Conservation (phyloP, 2,329 filamentous ascomycete genomes). For the Trichoderma cornu-damae region DNA sequence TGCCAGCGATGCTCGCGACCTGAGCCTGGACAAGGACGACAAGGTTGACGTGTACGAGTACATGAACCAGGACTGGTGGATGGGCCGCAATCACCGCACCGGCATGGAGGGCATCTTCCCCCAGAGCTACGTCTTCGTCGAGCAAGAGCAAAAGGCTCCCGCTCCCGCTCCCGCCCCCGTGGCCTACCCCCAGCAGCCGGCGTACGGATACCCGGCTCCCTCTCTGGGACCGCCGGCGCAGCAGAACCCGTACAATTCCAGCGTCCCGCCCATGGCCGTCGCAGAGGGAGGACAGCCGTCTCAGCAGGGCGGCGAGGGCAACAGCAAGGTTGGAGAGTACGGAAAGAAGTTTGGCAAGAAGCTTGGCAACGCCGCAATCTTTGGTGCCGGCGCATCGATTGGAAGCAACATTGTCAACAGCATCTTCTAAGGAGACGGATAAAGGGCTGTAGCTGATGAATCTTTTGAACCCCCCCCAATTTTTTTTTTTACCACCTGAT, state of each 20-base stretch:
- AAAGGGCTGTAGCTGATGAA: not conserved
- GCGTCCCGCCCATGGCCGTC: constrained; percentile 71
- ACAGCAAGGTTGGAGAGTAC: constrained; percentile 61
- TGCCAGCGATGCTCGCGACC: constrained; percentile 72
- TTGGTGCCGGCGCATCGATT: constrained; percentile 87
- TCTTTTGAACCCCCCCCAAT: not conserved
- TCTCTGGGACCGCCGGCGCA: constrained; percentile 40
- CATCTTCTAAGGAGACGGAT: constrained; percentile 80
- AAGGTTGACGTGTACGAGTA: constrained; percentile 76
- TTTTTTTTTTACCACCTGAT: not conserved
- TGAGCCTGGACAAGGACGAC: constrained; percentile 77
- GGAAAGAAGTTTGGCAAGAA: constrained; percentile 98
- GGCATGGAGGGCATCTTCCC: constrained; percentile 90
- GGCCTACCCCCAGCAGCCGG: constrained; percentile 37
- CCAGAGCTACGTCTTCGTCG: constrained; percentile 76
- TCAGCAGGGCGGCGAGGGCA: constrained; percentile 34
- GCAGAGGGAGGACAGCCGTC: constrained; percentile 47
- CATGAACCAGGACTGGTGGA: constrained; percentile 98
- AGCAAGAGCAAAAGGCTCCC: constrained; percentile 50
- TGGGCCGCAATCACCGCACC: constrained; percentile 78
- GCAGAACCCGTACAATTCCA: constrained; percentile 60
- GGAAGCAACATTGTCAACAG: constrained; percentile 86
- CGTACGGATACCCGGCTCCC: constrained; percentile 26
- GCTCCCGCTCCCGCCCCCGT: constrained; percentile 28
- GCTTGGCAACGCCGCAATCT: constrained; percentile 72